phyloP scores from a whole-genome alignment of 176 grass and related monocot genomes.

The Dendrocalamus sinicus region DNA sequence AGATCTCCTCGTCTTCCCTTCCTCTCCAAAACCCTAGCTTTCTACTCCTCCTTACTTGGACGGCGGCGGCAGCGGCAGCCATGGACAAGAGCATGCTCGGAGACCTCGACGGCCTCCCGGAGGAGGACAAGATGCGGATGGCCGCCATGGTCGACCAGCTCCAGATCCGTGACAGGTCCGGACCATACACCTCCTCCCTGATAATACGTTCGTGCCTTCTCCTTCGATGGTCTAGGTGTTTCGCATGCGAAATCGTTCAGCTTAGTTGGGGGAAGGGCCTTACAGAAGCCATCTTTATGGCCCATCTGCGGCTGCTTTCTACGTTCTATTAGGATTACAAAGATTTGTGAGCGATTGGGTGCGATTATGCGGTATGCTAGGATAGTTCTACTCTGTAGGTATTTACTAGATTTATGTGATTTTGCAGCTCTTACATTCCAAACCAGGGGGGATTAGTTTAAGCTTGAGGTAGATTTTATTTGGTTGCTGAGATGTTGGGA shows the following conservation, averaged over 20 bases:
- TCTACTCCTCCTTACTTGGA: background rate
- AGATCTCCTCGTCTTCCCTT: constrained; percentile 24
- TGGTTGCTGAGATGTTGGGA: background rate
- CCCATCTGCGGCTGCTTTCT: background rate
- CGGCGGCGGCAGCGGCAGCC: constrained; percentile 23
- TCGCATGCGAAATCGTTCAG: background rate
- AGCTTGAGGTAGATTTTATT: background rate
- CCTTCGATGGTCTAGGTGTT: background rate
- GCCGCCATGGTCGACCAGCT: constrained; percentile 87
- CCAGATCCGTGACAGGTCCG: constrained; percentile 91
- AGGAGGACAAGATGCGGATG: constrained; percentile 94
- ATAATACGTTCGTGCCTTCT: background rate
- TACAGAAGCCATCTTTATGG: background rate
- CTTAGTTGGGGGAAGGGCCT: background rate
- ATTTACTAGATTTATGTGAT: background rate
- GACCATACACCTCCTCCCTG: background rate
- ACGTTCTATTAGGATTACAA: background rate
- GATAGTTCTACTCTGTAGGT: too few relatives aligned
- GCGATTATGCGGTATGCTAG: background rate
- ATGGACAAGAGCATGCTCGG: constrained; percentile 97
- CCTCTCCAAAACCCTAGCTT: constrained; percentile 28
- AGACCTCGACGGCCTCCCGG: constrained; percentile 77
- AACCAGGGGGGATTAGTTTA: background rate
- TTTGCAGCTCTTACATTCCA: background rate
- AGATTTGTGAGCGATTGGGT: background rate